phyloP scores from a whole-genome alignment of 768 basidiomycete species.

The Rubroboletus pulcherrimus region DNA sequence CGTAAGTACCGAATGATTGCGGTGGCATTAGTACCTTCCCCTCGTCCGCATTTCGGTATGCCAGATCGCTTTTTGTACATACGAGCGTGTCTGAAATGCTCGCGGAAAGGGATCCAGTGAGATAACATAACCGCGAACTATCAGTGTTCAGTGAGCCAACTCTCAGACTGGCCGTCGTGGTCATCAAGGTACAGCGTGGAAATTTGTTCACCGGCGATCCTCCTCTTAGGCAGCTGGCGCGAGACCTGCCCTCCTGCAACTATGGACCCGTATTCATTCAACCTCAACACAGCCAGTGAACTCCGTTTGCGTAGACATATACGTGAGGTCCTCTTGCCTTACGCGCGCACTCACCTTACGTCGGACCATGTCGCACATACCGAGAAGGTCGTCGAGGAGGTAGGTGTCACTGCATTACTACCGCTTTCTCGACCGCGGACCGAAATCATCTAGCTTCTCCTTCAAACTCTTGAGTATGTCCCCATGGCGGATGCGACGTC shows the following conservation, averaged over 20 bases:
- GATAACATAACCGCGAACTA: neutral
- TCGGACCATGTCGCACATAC: conserved; percentile 55
- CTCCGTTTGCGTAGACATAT: conserved; percentile 42
- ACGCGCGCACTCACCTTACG: conserved; percentile 50
- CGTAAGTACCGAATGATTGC: neutral
- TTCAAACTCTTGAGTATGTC: conserved; percentile 38
- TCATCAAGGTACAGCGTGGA: neutral
- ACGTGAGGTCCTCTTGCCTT: conserved; percentile 50
- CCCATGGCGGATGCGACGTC: conserved; percentile 50
- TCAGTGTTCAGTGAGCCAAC: neutral
- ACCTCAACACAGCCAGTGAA: conserved; percentile 17
- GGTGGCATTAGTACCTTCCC: neutral
- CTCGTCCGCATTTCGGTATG: neutral
- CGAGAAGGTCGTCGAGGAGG: conserved; percentile 45
- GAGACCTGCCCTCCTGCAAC: neutral
- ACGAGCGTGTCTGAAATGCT: neutral
- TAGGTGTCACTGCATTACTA: conserved; percentile 11
- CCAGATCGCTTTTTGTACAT: neutral
- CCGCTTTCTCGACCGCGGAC: neutral
- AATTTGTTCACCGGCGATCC: neutral
- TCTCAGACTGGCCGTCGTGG: neutral
- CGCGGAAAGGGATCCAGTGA: neutral
- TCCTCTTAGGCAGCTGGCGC: neutral
- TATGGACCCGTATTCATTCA: conserved; percentile 18
- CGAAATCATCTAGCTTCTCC: conserved; percentile 36